Base-by-base conservation (phyloP, 2,329 filamentous ascomycete genomes). In the Exophiala alcalophila region DNA sequence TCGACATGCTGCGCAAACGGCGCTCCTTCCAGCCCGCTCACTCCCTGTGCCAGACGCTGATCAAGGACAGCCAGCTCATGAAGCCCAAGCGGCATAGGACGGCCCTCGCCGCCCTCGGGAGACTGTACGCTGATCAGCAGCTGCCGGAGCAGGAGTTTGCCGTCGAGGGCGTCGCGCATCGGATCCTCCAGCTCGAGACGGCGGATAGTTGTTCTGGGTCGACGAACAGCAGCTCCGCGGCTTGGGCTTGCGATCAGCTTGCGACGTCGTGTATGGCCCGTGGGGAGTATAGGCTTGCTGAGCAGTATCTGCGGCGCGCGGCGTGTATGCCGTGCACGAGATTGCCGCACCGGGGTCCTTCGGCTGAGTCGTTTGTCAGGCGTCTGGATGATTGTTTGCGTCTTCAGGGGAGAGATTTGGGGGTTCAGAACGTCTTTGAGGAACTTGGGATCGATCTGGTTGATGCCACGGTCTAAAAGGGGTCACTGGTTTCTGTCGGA, bases 321-420 rank as follows among this genome's bases (percentile, higher is more conserved):
- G 29, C 38, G 12, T 12, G 18, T 7, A 35, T 47, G 28, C 41
- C 48, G 4, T 32, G 23, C 19, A 33, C 39, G 18, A 18, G 33
- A 71, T 40, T 37, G 14, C 24, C 31, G 4, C 45, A 51, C 25
- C 48, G 48, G 16, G 48, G 48, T 2, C 44, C 48, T 28, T 51
- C 48, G 20, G 37, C 29, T n/a, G 18, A 24, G 12, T 47, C 32
- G 10, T 27, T 51, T n/a, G 7, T 38, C 15, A 16, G 36, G 9
- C 30, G 26, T 11, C 33, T 51, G 10, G 27, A 35, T 10, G 20
- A 18, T 5, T 51, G 48, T 20, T 12, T 51, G 20, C 32, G 25
- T 8, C 40, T 39, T n/a, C 48, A 48, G 39, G 44, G 48, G n/a
- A 47, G 31, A 38, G 16, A 23, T 2, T 12, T 27, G 10, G 12